Evolutionary conservation across 1,284 basidiomycete genomes (phyloP), one percentile per base, ranked within the genome.

Genomic region (Apiotrichum mycotoxinovorans): DNA sequence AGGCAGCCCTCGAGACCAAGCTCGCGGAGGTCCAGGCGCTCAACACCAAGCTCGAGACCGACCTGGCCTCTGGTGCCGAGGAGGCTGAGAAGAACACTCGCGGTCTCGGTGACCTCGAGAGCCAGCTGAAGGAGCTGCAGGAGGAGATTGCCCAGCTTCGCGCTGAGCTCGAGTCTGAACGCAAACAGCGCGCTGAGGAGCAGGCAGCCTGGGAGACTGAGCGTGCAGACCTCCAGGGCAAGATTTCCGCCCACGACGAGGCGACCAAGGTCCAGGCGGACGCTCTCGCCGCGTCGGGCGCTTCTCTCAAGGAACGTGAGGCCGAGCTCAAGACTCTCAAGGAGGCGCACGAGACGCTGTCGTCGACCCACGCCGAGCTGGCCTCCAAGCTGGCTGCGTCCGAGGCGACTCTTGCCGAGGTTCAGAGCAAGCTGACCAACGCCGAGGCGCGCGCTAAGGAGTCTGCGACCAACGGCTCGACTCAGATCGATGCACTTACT

Each of bases 21-120:
- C 59, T 66, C 8, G 61, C 65, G 51, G 61, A 58, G 57, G 47
- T 61, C 5, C 37, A 54, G 26, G n/a, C 41, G 17, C 41, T 55
- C 41, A 62, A 58, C 56, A 51, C 54, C 33, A 58, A 57, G 51
- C 56, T 65, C 37, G 58, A 67, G 56, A 44, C 47, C 25, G 64
- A 66, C 56, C 47, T 70, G 42, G 46, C 42, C 30, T 53, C 54
- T 45, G 64, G 62, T 20, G 65, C 61, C 5, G 64, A 66, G 47
- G 65, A 67, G 45, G 66, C 66, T 3, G 63, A 69, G 59, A 64
- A 55, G 55, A 62, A 56, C 27, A 42, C 61, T 40, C 22, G 45
- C 53, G 51, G 60, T 30, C 22, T 54, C 12, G 56, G 49, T 11
- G 54, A 49, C 22, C 49, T 61, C 23, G 57, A 65, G 54, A 55